A percentile compares a stretch with the other conserved stretches of the same genome.
Conservation (phyloP, 202 grass and related monocot genomes). For the Musa balbisiana region DNA sequence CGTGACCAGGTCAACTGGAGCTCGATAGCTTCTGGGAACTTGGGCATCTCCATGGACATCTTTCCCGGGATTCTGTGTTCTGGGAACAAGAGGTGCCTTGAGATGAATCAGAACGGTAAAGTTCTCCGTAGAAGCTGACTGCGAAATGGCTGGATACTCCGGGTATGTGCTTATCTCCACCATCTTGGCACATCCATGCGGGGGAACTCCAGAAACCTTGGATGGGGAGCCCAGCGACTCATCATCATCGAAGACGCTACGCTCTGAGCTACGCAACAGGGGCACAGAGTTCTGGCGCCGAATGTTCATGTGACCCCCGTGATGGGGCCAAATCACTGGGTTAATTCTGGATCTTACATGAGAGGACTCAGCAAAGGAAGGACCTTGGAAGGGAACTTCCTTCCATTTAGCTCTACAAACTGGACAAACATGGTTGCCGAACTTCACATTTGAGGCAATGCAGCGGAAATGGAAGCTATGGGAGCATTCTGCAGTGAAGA, state of each 20-base stretch:
- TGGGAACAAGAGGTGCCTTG: constrained; percentile 11
- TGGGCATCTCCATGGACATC: not conserved
- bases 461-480: constrained; percentile 26
- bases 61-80: not conserved
- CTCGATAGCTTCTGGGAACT: constrained; percentile 29
- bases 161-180: constrained; percentile 16
- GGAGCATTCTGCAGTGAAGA: constrained; percentile 30
- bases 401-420: constrained; percentile 32
- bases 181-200: not conserved
- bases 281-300: not conserved
- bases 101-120: constrained; percentile 18
- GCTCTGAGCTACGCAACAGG: not conserved
- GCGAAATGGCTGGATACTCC: constrained; percentile 12
- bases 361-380: not conserved
- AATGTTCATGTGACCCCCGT: not conserved
- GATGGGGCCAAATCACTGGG: not conserved
- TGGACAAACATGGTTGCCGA: constrained; percentile 24
- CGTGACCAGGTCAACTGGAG: constrained; percentile 81
- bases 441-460: constrained; percentile 24
- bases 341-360: constrained; percentile 14
- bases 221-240: not conserved
- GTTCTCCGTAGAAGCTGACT: not conserved
- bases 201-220: not conserved
- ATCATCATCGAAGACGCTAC: constrained; percentile 12
- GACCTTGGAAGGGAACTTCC: constrained; percentile 17